These are phyloP conservation scores for Fusarium cyanostomum DNA, from an alignment of 2,329 filamentous ascomycete genomes.

Conservation along the genomic window DNA sequence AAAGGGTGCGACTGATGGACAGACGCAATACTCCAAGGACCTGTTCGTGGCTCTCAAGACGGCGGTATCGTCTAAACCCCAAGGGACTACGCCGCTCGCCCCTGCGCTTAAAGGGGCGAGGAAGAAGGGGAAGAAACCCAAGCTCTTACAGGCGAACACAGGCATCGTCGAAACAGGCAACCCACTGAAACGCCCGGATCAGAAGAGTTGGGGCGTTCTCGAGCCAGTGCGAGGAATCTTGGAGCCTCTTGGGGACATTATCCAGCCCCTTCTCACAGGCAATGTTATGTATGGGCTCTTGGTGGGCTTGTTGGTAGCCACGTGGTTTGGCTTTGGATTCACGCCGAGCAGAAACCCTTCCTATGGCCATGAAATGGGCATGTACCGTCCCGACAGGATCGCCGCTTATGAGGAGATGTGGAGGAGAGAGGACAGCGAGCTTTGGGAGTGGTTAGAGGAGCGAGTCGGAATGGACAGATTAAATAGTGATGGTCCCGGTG, in stretches of 20 bases:
- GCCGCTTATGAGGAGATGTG: conserved; percentile 94
- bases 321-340: conserved; percentile 75
- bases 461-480: conserved; percentile 76
- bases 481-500: conserved; percentile 46
- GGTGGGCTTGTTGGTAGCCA: conserved; percentile 75
- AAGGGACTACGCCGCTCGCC: conserved; percentile 56
- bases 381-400: conserved; percentile 68
- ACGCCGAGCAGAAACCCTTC: conserved; percentile 51
- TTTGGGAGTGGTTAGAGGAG: conserved; percentile 95
- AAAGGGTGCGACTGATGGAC: conserved; percentile 92
- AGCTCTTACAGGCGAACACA: conserved; percentile 56
- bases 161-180: conserved; percentile 53
- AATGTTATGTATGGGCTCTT: conserved; percentile 82
- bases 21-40: conserved; percentile 83
- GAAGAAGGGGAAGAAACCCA: conserved; percentile 68
- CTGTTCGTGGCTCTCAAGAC: conserved; percentile 78
- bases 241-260: conserved; percentile 73
- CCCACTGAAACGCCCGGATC: conserved; percentile 53
- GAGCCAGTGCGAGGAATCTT: conserved; percentile 78
- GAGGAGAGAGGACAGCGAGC: conserved; percentile 83
- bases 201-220: conserved; percentile 78
- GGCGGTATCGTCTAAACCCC: conserved; percentile 73
- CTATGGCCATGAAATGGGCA: conserved; percentile 47
- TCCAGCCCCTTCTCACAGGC: conserved; percentile 76
- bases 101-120: conserved; percentile 63